These are phyloP conservation scores for Cardamine resedifolia DNA, from an alignment of 345 rosid species.

Conservation along the genomic window DNA sequence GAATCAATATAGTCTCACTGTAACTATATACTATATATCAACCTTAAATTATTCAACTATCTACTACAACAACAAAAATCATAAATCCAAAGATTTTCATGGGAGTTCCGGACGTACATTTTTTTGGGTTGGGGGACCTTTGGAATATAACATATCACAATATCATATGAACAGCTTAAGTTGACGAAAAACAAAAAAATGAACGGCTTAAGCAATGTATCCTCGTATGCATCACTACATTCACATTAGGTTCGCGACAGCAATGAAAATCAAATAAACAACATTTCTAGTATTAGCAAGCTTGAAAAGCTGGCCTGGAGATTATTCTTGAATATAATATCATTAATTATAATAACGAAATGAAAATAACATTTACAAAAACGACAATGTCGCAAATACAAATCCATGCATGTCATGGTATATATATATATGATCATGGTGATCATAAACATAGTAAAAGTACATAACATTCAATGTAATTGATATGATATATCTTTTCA, in stretches of 20 bases:
- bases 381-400: constrained; percentile 28
- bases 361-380: constrained; percentile 31
- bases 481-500: constrained; percentile 33
- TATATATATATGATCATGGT: not conserved
- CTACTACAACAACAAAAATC: not conserved
- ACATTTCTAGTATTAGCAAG: not conserved
- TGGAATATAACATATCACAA: not conserved
- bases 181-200: too few species aligned
- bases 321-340: not conserved
- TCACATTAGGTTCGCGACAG: not conserved
- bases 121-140: not conserved
- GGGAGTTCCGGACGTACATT: not conserved
- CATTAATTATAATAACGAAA: constrained; percentile 4
- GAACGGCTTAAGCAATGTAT: not conserved
- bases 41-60: not conserved
- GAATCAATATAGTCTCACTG: not conserved
- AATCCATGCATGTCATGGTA: constrained; percentile 29
- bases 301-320: not conserved
- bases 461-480: constrained; percentile 19
- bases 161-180: not conserved
- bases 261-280: not conserved
- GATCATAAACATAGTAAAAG: constrained; percentile 26
- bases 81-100: not conserved
- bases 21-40: not conserved
- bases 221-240: not conserved